These are phyloP conservation scores for Penicillium sp. DNA, from an alignment of 2,329 filamentous ascomycete genomes.

Conservation along the genomic window DNA sequence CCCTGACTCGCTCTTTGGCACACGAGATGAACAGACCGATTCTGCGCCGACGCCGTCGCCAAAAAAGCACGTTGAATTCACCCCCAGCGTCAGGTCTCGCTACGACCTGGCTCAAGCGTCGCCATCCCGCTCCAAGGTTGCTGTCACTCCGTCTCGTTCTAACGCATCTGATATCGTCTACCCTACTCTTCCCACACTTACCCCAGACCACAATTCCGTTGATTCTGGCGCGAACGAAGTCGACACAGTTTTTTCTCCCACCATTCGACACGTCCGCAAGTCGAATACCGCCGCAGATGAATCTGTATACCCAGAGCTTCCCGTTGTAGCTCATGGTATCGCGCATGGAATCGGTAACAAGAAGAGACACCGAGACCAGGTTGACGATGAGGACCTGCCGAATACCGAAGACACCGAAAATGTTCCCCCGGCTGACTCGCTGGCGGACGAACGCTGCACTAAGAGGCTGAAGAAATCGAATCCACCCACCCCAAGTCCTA, in stretches of 20 bases:
- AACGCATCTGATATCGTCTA: conserved; percentile 36
- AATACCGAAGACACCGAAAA: conserved; percentile 32
- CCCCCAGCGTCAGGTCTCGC: conserved; percentile 63
- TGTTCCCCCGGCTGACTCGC: conserved; percentile 31
- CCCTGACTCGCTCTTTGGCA: conserved; percentile 54
- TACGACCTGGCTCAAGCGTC: conserved; percentile 40
- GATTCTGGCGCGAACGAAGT: conserved; percentile 10
- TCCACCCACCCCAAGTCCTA: conserved; percentile 39
- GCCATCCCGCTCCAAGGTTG: conserved; percentile 46
- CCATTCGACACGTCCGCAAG: conserved; percentile 45
- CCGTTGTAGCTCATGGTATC: conserved; percentile 43
- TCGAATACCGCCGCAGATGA: conserved; percentile 28
- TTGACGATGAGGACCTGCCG: conserved; percentile 30
- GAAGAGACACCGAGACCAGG: conserved; percentile 40
- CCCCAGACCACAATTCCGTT: conserved; percentile 35
- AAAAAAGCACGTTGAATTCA: conserved; percentile 82
- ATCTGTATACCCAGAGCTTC: conserved; percentile 31
- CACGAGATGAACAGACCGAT: conserved; percentile 31
- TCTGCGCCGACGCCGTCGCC: conserved; percentile 65
- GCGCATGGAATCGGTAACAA: conserved; percentile 45
- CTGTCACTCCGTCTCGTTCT: conserved; percentile 25
- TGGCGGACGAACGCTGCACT: conserved; percentile 31
- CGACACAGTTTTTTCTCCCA: conserved; percentile 29
- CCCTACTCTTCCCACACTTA: conserved; percentile 41
- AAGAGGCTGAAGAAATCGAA: conserved; percentile 41